These are phyloP conservation scores for Astrocystis sublimbata DNA, from an alignment of 495 filamentous ascomycete species.

Conservation along the genomic window DNA sequence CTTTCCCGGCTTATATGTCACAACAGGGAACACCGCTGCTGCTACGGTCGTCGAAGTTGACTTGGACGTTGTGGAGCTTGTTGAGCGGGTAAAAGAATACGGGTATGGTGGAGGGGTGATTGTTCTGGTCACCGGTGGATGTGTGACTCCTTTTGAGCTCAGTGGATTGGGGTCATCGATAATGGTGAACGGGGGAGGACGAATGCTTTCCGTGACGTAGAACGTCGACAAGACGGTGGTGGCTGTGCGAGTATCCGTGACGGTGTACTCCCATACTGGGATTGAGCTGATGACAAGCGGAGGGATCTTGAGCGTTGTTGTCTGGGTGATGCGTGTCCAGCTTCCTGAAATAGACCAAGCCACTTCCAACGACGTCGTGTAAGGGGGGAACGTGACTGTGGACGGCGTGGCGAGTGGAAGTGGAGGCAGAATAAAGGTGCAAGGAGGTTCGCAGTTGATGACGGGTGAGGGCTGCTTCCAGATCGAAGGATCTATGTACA, in stretches of 20 bases:
- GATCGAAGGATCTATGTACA: slow-evolving; percentile 25
- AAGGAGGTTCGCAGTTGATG: slow-evolving; percentile 25
- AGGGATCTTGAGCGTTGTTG: neutral
- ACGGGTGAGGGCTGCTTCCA: slow-evolving; percentile 10
- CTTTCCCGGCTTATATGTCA: neutral
- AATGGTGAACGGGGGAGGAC: too few relatives aligned
- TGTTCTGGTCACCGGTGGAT: slow-evolving; percentile 9
- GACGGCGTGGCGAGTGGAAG: slow-evolving; percentile 13
- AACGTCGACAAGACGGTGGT: too few relatives aligned
- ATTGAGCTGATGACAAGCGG: neutral
- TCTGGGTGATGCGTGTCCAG: neutral
- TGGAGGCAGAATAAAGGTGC: slow-evolving; percentile 26
- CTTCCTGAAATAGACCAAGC: neutral
- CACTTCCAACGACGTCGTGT: neutral
- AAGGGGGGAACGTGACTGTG: slow-evolving; percentile 23
- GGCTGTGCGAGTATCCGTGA: too few relatives aligned
- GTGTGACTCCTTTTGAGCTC: neutral
- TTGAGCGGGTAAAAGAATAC: neutral
- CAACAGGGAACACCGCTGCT: neutral
- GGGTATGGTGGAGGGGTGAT: slow-evolving; percentile 12
- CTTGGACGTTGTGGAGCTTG: neutral
- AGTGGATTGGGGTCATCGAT: too few relatives aligned
- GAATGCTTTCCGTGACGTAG: too few relatives aligned
- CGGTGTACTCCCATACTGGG: too few relatives aligned
- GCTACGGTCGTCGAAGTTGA: neutral